These are phyloP conservation scores for Boeremia lycopersici DNA, from an alignment of 2,329 filamentous ascomycete genomes.

Conservation along the genomic window DNA sequence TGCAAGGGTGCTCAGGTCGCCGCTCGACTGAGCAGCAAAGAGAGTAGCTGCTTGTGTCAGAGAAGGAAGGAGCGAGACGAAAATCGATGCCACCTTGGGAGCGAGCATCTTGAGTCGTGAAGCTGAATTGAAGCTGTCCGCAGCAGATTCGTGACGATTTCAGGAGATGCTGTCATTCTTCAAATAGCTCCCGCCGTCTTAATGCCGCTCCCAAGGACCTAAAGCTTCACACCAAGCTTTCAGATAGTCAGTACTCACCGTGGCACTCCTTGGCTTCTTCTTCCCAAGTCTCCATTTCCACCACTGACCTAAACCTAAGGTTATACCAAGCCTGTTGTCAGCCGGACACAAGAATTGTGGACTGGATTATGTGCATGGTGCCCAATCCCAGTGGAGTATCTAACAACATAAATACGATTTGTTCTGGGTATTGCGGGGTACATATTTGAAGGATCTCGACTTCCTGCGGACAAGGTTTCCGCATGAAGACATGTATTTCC, in stretches of 20 bases:
- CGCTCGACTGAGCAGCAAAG: conserved; percentile 22
- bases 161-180: neutral
- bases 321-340: neutral
- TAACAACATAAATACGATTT: neutral
- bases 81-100: neutral
- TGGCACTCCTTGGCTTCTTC: neutral
- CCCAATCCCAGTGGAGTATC: neutral
- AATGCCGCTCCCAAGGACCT: neutral
- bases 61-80: neutral
- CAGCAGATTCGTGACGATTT: neutral
- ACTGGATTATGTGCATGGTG: neutral
- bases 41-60: conserved; percentile 14
- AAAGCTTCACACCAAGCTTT: neutral
- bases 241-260: conserved; percentile 1
- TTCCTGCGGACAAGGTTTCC: neutral
- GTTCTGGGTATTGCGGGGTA: conserved; percentile 5
- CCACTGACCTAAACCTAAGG: neutral
- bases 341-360: neutral
- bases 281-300: neutral
- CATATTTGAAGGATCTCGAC: neutral
- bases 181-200: neutral
- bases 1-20: conserved; percentile 18
- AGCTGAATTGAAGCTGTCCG: neutral
- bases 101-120: neutral
- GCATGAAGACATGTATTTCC: neutral